phyloP scores from a whole-genome alignment of 208 protist species.

The Leishmania arabica region DNA sequence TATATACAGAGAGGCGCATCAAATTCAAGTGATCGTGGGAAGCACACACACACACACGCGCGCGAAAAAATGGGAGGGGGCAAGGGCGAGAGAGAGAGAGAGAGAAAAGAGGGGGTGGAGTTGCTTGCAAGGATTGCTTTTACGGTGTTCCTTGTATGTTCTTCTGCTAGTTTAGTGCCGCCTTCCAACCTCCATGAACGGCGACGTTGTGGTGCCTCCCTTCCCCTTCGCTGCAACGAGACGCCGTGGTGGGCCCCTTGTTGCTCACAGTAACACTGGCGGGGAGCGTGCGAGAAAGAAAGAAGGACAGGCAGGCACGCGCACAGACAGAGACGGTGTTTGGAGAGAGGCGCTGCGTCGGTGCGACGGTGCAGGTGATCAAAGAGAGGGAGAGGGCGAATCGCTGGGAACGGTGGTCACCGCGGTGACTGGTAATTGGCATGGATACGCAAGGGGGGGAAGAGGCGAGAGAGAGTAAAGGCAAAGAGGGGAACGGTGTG shows the following conservation, averaged over 20 bases:
- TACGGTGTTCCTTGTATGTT: neutral
- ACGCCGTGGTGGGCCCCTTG: neutral
- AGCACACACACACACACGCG: too few species aligned
- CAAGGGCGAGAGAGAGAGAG: too few species aligned
- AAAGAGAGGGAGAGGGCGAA: neutral
- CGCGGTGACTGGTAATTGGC: too few species aligned
- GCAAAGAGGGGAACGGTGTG: neutral
- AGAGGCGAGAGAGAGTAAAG: too few species aligned
- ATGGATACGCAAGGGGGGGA: too few species aligned
- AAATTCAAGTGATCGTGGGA: too few species aligned
- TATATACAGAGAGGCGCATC: too few species aligned
- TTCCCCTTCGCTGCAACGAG: too few species aligned
- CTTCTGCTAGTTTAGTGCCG: neutral
- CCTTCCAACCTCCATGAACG: neutral
- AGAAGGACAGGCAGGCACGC: neutral
- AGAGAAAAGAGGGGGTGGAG: too few species aligned
- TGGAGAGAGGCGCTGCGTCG: neutral
- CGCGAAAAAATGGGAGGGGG: too few species aligned
- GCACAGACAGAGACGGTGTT: neutral
- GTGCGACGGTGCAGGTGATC: neutral
- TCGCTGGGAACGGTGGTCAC: too few species aligned
- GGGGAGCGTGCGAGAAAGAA: neutral
- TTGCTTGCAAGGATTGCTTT: neutral
- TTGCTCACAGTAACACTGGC: neutral
- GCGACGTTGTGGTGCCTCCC: neutral